Evolutionary conservation across 352 stramenopile species (phyloP), one percentile per base, ranked within the genome.

Genomic region (Phytophthora ramorum): DNA sequence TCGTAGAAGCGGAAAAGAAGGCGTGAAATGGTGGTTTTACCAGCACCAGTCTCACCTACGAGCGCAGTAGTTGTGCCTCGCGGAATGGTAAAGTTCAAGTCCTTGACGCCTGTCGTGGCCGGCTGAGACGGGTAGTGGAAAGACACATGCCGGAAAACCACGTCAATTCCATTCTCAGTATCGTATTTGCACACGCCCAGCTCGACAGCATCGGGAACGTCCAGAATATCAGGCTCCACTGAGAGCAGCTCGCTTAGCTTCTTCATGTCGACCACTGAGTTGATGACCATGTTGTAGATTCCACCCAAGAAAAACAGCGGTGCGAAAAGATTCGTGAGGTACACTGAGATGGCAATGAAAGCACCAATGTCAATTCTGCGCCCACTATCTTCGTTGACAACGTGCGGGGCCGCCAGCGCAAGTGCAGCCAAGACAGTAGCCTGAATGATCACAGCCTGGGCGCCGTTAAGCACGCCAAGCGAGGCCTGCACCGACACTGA

Each of bases 1-100:
- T 99, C 96, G 63, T 99, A 99, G 69, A 99, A 99, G 13, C 97
- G 89, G 73, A 99, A 99, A 0, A 99, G 76, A 14, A 99, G 72
- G 6, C 96, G 86, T 30, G 86, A 97, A 51, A 99, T 93, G 14
- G 97, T 99, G 1, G 96, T 98, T 69, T 99, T 99, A 35, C 97
- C 94, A 16, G 91, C 83, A 28, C 95, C 83, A 20, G 93, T 99
- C 32, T 96, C 86, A 26, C 97, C 97, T 28, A 99, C 97, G n/a
- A 99, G 86, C 13, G 97, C 97, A 10, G 96, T 98, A 9, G 94
- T 98, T 35, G 96, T 98, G 26, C 97, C 97, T 45, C 79, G 71
- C 3, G 76, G 58, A 52, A 96, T 92, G 38, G 81, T 85, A 49
- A 96, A 94, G 26, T 74, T 90, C 35, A 98, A 58, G 54, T 97